Evolutionary conservation across 1,284 basidiomycete species (phyloP).

Genomic region (Ceraceosorus guamensis): DNA sequence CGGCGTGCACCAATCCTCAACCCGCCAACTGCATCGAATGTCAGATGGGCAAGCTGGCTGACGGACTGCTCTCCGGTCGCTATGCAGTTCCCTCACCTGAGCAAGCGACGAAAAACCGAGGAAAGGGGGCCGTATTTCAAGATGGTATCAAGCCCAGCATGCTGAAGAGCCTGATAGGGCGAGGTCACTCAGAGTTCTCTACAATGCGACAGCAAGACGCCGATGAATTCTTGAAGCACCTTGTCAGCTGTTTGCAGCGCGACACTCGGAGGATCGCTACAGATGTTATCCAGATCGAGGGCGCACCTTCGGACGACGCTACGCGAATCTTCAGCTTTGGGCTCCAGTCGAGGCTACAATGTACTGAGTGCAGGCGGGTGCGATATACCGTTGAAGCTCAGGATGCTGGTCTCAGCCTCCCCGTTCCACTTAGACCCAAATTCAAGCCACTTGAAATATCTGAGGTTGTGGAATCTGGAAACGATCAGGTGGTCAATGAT

Average conservation of each 20-base stretch:
- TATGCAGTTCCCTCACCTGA: constrained; percentile 64
- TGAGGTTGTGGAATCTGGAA: too few relatives aligned
- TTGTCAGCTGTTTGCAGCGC: constrained; percentile 64
- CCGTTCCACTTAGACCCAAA: constrained; percentile 57
- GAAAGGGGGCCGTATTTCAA: constrained; percentile 58
- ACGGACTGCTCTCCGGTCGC: constrained; percentile 84
- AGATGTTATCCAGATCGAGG: background rate
- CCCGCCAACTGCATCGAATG: constrained; percentile 86
- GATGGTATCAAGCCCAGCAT: constrained; percentile 73
- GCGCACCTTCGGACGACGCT: constrained; percentile 49
- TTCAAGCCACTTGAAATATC: background rate
- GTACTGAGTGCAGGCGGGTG: constrained; percentile 73
- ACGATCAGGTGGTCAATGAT: too few relatives aligned
- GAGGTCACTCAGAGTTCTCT: constrained; percentile 86
- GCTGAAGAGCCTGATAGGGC: constrained; percentile 84
- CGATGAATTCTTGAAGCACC: constrained; percentile 83
- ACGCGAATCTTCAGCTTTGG: constrained; percentile 73
- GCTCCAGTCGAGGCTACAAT: constrained; percentile 58
- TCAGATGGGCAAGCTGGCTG: constrained; percentile 85
- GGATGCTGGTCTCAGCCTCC: constrained; percentile 67
- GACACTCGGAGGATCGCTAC: constrained; percentile 17
- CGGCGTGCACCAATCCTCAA: constrained; percentile 61
- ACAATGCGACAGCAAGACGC: constrained; percentile 97
- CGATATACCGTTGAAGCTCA: constrained; percentile 72
- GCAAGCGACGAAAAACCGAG: constrained; percentile 2